Conservation (phyloP, 371 early-diverging fungal species). For the Apophysomyces elegans region DNA sequence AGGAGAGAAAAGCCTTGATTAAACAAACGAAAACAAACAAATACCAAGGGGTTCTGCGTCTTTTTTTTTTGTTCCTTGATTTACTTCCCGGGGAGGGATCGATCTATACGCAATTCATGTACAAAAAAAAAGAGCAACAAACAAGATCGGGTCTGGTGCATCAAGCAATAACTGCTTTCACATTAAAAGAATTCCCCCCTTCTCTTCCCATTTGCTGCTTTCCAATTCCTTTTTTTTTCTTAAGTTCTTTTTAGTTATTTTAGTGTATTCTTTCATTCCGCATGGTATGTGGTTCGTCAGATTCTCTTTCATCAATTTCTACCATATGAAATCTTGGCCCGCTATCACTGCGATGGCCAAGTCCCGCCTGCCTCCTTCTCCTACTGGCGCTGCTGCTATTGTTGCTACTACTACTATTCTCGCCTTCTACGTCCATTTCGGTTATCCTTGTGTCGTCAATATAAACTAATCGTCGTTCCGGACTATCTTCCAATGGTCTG, state of each 20-base stretch:
- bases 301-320: neutral
- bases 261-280: conserved; percentile 6
- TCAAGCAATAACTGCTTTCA: neutral
- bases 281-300: neutral
- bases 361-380: neutral
- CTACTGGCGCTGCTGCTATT: neutral
- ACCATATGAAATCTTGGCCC: neutral
- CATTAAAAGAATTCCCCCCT: neutral
- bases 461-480: neutral
- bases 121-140: no score
- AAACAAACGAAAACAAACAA: no score
- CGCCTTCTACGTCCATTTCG: neutral
- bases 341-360: neutral
- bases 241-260: neutral
- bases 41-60: no score
- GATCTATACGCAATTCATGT: no score
- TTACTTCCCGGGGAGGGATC: no score
- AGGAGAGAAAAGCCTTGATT: no score
- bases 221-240: neutral
- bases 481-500: neutral
- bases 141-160: no score
- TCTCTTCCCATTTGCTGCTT: neutral
- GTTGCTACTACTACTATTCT: neutral
- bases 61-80: no score
- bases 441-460: neutral